Evolutionary conservation across 2,329 filamentous ascomycete genomes (phyloP).

Genomic region (Curvularia eragrostidis): DNA sequence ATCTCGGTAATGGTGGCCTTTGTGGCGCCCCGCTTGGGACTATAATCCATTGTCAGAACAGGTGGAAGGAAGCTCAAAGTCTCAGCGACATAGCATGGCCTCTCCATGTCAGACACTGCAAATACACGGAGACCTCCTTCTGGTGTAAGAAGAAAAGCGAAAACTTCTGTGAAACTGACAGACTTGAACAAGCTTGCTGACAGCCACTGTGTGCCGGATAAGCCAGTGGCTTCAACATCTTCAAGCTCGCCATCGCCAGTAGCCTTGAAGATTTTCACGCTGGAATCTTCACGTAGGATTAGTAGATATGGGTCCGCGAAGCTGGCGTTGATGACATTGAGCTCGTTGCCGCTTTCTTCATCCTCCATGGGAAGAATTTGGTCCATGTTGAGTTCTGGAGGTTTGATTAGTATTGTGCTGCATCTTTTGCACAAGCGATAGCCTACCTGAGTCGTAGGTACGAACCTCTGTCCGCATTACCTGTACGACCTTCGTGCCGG

Average conservation of each 20-base stretch:
- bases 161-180: slow-evolving; percentile 64
- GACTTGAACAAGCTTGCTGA: slow-evolving; percentile 82
- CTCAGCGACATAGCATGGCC: slow-evolving; percentile 75
- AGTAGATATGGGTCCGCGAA: slow-evolving; percentile 87
- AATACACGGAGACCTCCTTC: slow-evolving; percentile 81
- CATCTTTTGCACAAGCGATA: neutral
- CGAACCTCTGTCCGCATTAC: slow-evolving; percentile 85
- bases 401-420: neutral
- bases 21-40: slow-evolving; percentile 71
- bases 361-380: slow-evolving; percentile 95
- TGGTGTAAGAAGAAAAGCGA: slow-evolving; percentile 78
- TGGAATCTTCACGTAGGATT: slow-evolving; percentile 82
- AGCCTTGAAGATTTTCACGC: slow-evolving; percentile 78
- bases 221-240: slow-evolving; percentile 70
- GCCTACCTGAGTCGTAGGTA: slow-evolving; percentile 85
- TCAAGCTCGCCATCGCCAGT: slow-evolving; percentile 85
- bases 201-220: slow-evolving; percentile 74
- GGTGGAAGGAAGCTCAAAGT: slow-evolving; percentile 80
- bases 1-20: slow-evolving; percentile 81
- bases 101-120: slow-evolving; percentile 73
- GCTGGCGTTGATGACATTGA: slow-evolving; percentile 78
- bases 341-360: slow-evolving; percentile 77
- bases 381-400: slow-evolving; percentile 77
- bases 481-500: slow-evolving; percentile 82
- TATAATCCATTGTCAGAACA: slow-evolving; percentile 73